These are phyloP conservation scores for Evansstolkia leycettana DNA, from an alignment of 495 filamentous ascomycete genomes.

Conservation along the genomic window DNA sequence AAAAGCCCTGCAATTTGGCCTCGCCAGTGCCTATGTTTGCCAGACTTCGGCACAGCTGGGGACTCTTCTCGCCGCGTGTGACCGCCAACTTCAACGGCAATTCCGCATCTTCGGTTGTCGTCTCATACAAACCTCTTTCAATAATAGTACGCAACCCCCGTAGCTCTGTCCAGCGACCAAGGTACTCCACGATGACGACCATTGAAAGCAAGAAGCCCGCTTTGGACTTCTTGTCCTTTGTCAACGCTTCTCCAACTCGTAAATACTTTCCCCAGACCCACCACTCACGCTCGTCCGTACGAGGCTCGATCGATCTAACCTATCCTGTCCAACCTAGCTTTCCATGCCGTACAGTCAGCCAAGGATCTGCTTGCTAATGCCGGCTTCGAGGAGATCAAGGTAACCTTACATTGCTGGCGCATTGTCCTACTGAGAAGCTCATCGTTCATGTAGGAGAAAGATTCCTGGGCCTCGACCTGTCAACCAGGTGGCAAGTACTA, in stretches of 20 bases:
- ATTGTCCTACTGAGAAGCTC: conserved; percentile 1
- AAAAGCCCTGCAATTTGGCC: too few relatives aligned
- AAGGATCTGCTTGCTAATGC: conserved; percentile 63
- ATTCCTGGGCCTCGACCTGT: conserved; percentile 71
- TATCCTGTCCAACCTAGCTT: conserved; percentile 46
- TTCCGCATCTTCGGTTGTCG: too few relatives aligned
- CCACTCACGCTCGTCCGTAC: not conserved
- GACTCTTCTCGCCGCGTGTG: too few relatives aligned
- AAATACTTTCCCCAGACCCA: conserved; percentile 16
- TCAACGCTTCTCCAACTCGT: conserved; percentile 94
- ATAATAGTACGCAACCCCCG: too few relatives aligned
- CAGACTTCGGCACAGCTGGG: too few relatives aligned
- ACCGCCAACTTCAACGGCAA: too few relatives aligned
- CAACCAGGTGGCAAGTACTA: conserved; percentile 90
- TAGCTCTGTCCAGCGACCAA: conserved; percentile 3
- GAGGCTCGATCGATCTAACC: not conserved
- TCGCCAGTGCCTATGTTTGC: too few relatives aligned
- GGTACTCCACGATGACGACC: conserved; percentile 42
- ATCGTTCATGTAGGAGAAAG: conserved; percentile 50
- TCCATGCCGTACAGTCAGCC: conserved; percentile 79
- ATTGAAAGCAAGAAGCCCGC: conserved; percentile 38
- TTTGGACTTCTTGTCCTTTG: conserved; percentile 80
- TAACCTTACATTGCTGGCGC: conserved; percentile 11
- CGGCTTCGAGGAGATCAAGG: conserved; percentile 75
- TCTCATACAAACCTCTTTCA: conserved; percentile 1